These are phyloP conservation scores for Sinapis alba DNA, from an alignment of 441 rosid species.

Conservation along the genomic window DNA sequence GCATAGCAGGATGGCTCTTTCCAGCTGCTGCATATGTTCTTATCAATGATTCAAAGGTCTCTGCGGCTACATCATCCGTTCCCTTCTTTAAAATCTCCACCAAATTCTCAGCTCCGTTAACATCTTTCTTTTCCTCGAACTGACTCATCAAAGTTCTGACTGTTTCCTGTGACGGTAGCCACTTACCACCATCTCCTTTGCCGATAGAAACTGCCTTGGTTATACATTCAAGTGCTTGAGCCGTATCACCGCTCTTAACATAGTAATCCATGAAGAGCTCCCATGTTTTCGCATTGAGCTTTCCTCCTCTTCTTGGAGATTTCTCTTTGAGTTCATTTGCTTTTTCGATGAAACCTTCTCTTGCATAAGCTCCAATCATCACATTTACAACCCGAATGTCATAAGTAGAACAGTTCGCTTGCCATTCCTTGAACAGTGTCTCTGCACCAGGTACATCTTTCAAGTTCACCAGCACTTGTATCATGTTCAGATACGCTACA, in stretches of 20 bases:
- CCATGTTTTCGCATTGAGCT: constrained; percentile 86
- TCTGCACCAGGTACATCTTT: constrained; percentile 91
- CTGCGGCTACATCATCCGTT: constrained; percentile 52
- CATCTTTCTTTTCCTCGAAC: constrained; percentile 74
- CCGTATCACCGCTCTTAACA: constrained; percentile 55
- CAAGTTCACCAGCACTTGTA: constrained; percentile 79
- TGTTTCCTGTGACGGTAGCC: constrained; percentile 72
- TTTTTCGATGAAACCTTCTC: constrained; percentile 60
- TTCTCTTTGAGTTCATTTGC: constrained; percentile 73
- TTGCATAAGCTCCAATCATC: constrained; percentile 72
- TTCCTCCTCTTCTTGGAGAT: constrained; percentile 65
- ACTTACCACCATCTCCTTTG: constrained; percentile 69
- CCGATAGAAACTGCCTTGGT: constrained; percentile 65
- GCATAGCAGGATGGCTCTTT: constrained; percentile 63
- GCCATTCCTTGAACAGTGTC: constrained; percentile 90
- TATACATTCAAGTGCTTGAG: constrained; percentile 63
- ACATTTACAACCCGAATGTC: constrained; percentile 79
- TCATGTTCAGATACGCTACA: constrained; percentile 83
- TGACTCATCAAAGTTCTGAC: constrained; percentile 57
- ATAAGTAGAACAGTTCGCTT: constrained; percentile 59
- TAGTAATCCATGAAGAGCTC: constrained; percentile 70
- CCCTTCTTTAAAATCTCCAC: constrained; percentile 75
- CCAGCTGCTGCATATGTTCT: constrained; percentile 91
- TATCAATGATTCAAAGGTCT: constrained; percentile 74
- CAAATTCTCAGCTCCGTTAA: constrained; percentile 79